Conservation (phyloP, 2,329 filamentous ascomycete genomes). For the Pseudopyrenochaeta lycopersici region DNA sequence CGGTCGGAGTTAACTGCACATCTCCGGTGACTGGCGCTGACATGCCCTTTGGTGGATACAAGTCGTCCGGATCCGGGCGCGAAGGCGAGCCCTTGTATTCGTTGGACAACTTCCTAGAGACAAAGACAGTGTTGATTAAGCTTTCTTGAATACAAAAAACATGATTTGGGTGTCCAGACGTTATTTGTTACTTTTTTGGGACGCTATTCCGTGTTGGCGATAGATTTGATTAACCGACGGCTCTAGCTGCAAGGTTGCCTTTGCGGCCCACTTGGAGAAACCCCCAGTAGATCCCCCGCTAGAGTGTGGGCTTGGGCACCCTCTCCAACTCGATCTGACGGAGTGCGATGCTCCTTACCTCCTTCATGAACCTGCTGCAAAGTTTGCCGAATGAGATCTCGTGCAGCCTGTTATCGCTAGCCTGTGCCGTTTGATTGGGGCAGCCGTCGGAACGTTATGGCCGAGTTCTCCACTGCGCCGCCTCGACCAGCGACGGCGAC, state of each 20-base stretch:
- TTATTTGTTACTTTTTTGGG: slow-evolving; percentile 2
- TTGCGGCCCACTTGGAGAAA: slow-evolving; percentile 5
- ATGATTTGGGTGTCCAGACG: slow-evolving; percentile 8
- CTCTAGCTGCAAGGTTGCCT: slow-evolving; percentile 18
- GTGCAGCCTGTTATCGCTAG: slow-evolving; percentile 10
- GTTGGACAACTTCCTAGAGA: slow-evolving; percentile 46
- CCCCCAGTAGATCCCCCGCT: slow-evolving; percentile 21
- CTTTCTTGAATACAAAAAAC: slow-evolving; percentile 18
- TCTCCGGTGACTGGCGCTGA: slow-evolving; percentile 40
- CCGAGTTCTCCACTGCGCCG: slow-evolving; percentile 32
- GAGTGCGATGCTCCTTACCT: slow-evolving; percentile 17
- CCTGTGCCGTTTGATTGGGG: slow-evolving; percentile 9
- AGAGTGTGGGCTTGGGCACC: slow-evolving; percentile 13
- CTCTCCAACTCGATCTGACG: slow-evolving; percentile 11
- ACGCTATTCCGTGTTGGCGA: slow-evolving; percentile 14
- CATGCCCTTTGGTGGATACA: slow-evolving; percentile 55
- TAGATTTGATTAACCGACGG: slow-evolving; percentile 23
- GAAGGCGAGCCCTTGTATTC: slow-evolving; percentile 44
- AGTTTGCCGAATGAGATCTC: slow-evolving; percentile 30
- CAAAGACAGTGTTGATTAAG: slow-evolving; percentile 45
- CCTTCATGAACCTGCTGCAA: slow-evolving; percentile 17
- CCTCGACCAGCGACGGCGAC: slow-evolving; percentile 17
- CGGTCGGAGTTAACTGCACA: slow-evolving; percentile 53
- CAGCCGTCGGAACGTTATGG: slow-evolving; percentile 31
- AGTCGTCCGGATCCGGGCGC: slow-evolving; percentile 46